These are phyloP conservation scores for Dothistroma pini DNA, from an alignment of 2,329 filamentous ascomycete species.

Conservation along the genomic window DNA sequence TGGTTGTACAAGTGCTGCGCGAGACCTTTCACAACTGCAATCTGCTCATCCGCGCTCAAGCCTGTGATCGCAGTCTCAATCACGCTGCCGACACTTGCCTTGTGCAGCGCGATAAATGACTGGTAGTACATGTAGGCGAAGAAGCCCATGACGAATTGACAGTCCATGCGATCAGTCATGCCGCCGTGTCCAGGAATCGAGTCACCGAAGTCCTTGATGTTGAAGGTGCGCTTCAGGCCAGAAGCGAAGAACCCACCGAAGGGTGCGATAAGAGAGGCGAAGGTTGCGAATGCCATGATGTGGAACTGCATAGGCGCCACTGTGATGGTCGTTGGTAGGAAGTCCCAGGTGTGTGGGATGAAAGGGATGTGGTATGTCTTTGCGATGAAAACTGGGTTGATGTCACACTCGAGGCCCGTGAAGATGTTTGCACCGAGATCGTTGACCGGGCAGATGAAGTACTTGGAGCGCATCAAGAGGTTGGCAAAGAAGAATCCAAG, in stretches of 20 bases:
- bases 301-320: slow-evolving; percentile 91
- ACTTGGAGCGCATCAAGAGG: slow-evolving; percentile 83
- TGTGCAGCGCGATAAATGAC: slow-evolving; percentile 84
- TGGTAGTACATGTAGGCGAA: slow-evolving; percentile 99
- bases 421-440: slow-evolving; percentile 92
- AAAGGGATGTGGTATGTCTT: slow-evolving; percentile 66
- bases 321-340: slow-evolving; percentile 67
- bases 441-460: slow-evolving; percentile 97
- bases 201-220: slow-evolving; percentile 99
- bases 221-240: slow-evolving; percentile 96
- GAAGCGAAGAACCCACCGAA: slow-evolving; percentile 99
- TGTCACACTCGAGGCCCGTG: slow-evolving; percentile 82
- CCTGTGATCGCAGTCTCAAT: slow-evolving; percentile 90
- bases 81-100: slow-evolving; percentile 77
- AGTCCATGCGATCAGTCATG: slow-evolving; percentile 99
- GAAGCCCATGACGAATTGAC: slow-evolving; percentile 99
- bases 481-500: slow-evolving; percentile 81
- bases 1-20: slow-evolving; percentile 63
- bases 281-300: slow-evolving; percentile 82
- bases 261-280: slow-evolving; percentile 92
- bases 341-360: slow-evolving; percentile 60
- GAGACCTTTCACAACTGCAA: slow-evolving; percentile 67
- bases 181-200: slow-evolving; percentile 96
- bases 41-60: slow-evolving; percentile 80
- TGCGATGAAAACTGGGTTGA: slow-evolving; percentile 86